Percentiles rank a stretch among this genome's conserved stretches.
Conservation (phyloP, 2,329 filamentous ascomycete genomes). For the Claviceps capensis region DNA sequence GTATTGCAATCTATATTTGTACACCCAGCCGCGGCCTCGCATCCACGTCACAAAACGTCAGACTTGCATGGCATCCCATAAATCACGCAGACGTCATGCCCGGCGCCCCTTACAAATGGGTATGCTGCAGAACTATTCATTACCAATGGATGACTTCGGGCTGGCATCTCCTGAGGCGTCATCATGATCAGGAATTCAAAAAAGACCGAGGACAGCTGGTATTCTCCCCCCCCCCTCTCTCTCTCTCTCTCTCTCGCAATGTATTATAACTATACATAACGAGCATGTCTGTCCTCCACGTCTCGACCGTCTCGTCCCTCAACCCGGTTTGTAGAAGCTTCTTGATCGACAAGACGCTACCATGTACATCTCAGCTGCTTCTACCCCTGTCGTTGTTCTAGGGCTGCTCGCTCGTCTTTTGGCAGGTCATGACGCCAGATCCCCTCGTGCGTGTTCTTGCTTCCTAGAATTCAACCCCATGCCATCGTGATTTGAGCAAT, state of each 20-base stretch:
- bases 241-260: background rate
- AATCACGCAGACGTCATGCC: too few relatives aligned
- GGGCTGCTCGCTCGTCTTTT: background rate
- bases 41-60: too few relatives aligned
- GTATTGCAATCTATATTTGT: too few relatives aligned
- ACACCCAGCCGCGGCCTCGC: too few relatives aligned
- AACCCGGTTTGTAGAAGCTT: background rate
- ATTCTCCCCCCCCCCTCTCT: background rate
- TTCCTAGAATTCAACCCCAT: background rate
- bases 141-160: too few relatives aligned
- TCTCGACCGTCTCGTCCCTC: background rate
- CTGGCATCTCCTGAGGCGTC: too few relatives aligned
- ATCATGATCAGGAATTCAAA: too few relatives aligned
- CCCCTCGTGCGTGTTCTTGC: background rate
- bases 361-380: background rate
- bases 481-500: too few relatives aligned
- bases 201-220: too few relatives aligned
- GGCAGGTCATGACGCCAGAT: background rate
- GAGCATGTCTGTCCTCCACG: background rate
- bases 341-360: background rate
- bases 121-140: too few relatives aligned
- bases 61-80: too few relatives aligned
- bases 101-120: too few relatives aligned
- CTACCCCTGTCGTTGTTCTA: background rate
- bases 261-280: background rate